phyloP scores from a whole-genome alignment of 495 filamentous ascomycete species.

The Penicillium maclennaniae region DNA sequence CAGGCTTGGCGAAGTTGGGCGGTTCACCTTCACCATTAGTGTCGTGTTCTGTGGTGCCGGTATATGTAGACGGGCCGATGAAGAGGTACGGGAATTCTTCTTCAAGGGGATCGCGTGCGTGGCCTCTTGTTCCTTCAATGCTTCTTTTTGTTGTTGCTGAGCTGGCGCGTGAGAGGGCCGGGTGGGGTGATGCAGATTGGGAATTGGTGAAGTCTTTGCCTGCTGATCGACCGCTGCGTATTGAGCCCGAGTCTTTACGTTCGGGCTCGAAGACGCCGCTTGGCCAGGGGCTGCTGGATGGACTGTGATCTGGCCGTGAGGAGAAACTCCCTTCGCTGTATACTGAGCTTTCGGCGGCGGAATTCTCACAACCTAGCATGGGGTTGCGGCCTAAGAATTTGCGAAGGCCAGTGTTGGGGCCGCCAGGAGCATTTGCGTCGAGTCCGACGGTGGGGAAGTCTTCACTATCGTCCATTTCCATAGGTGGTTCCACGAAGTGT shows the following conservation, averaged over 20 bases:
- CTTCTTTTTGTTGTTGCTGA: conserved; percentile 41
- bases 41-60: conserved; percentile 21
- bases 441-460: conserved; percentile 25
- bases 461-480: conserved; percentile 50
- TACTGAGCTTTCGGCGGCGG: conserved; percentile 8
- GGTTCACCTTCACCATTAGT: conserved; percentile 12
- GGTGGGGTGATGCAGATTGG: conserved; percentile 24
- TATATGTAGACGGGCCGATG: conserved; percentile 60
- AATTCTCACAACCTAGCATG: conserved; percentile 30
- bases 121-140: conserved; percentile 52
- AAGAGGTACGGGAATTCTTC: conserved; percentile 64
- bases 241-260: conserved; percentile 29
- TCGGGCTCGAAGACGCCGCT: conserved; percentile 20
- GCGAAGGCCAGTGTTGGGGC: conserved; percentile 50
- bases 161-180: conserved; percentile 33
- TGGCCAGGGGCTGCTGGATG: conserved; percentile 15
- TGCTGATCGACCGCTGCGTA: conserved; percentile 20
- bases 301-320: conserved; percentile 14
- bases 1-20: conserved; percentile 25
- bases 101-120: conserved; percentile 61
- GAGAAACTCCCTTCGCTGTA: conserved; percentile 16
- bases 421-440: conserved; percentile 26
- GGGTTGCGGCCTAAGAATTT: conserved; percentile 45
- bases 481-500: conserved; percentile 54
- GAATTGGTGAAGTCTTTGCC: conserved; percentile 24